A percentile compares a stretch with the other conserved stretches of the same genome.
Conservation (phyloP, 805 yeast species). For the Starmerella sp. region DNA sequence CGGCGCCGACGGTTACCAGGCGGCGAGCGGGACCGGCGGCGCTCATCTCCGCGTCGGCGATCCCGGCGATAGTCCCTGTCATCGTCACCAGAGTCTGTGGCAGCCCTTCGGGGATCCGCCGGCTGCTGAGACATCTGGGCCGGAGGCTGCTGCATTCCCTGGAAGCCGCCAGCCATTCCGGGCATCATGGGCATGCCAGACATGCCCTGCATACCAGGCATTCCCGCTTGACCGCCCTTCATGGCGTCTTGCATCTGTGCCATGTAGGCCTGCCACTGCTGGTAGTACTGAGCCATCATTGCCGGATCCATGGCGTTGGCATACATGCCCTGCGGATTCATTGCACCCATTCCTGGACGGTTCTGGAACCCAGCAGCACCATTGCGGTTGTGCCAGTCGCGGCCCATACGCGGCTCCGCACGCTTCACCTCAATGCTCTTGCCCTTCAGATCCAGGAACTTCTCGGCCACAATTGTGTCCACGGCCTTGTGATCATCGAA, state of each 20-base stretch:
- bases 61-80: slow-evolving; percentile 22
- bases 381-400: slow-evolving; percentile 22
- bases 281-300: slow-evolving; percentile 35
- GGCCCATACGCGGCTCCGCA: slow-evolving; percentile 32
- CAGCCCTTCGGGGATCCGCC: slow-evolving; percentile 2
- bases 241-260: slow-evolving; percentile 31
- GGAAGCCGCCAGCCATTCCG: slow-evolving; percentile 14
- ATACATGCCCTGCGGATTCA: slow-evolving; percentile 10
- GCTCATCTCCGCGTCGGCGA: slow-evolving; percentile 22
- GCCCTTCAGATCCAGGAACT: slow-evolving; percentile 74
- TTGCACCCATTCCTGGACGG: slow-evolving; percentile 4
- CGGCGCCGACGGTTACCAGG: slow-evolving; percentile 20
- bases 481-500: slow-evolving; percentile 92
- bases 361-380: slow-evolving; percentile 1
- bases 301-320: slow-evolving; percentile 33
- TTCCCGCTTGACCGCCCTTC: slow-evolving; percentile 22
- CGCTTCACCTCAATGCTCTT: slow-evolving; percentile 41
- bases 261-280: slow-evolving; percentile 33
- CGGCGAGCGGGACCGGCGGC: slow-evolving; percentile 25
- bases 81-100: slow-evolving; percentile 12
- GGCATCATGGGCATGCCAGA: slow-evolving; percentile 13
- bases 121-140: slow-evolving; percentile 10
- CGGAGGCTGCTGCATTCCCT: slow-evolving; percentile 12
- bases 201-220: slow-evolving; percentile 18
- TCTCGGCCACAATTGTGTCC: slow-evolving; percentile 72